Conservation (phyloP, 2,329 filamentous ascomycete genomes). For the Aciculosporium take region DNA sequence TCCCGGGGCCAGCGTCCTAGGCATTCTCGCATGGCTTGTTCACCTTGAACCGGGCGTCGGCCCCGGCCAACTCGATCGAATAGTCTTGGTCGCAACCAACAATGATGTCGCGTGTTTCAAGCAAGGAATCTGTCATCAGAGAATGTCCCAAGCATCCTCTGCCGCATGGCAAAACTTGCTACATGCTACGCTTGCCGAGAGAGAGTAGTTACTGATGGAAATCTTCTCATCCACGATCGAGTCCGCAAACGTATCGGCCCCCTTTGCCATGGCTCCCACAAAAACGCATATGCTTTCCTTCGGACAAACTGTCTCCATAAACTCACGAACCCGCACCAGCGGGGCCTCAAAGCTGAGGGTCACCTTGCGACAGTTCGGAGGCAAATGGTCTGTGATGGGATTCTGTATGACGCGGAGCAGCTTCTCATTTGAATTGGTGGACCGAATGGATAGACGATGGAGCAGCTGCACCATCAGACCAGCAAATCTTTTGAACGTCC, state of each 20-base stretch:
- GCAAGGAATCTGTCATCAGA: conserved; percentile 38
- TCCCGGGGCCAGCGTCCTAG: too few species aligned
- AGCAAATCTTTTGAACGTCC: conserved; percentile 97
- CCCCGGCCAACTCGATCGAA: too few species aligned
- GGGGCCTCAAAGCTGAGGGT: conserved; percentile 89
- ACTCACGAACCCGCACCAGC: conserved; percentile 77
- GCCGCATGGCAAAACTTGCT: conserved; percentile 99
- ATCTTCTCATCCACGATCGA: conserved; percentile 92
- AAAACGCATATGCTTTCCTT: conserved; percentile 96
- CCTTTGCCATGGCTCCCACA: conserved; percentile 97
- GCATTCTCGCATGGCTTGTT: too few species aligned
- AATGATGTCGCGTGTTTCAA: neutral
- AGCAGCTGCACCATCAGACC: conserved; percentile 97
- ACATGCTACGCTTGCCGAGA: conserved; percentile 94
- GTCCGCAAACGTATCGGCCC: conserved; percentile 88
- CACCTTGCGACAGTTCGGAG: conserved; percentile 93
- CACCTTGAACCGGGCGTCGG: too few species aligned
- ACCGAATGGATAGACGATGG: conserved; percentile 88
- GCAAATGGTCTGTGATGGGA: conserved; percentile 91
- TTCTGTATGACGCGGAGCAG: conserved; percentile 95
- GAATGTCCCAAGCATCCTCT: conserved; percentile 88
- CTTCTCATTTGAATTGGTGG: conserved; percentile 94
- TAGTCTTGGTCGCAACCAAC: neutral
- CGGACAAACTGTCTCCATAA: conserved; percentile 61
- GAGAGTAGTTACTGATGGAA: conserved; percentile 93